phyloP scores from a whole-genome alignment of 75 land plant species.

The Pinus tabuliformis region DNA sequence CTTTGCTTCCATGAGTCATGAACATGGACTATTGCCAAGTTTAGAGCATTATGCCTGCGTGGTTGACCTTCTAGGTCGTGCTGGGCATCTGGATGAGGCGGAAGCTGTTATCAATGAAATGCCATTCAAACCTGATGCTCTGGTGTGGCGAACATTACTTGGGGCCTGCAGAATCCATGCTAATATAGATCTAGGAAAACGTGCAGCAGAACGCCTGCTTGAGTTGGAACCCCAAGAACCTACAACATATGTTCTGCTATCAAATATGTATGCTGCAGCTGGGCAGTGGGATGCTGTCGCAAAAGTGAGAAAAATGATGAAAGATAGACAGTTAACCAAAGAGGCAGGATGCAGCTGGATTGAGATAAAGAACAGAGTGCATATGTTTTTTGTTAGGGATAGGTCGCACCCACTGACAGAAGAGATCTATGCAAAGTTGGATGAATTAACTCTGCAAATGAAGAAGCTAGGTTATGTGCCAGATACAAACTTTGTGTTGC shows the following conservation, averaged over 20 bases:
- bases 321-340: constrained; percentile 3
- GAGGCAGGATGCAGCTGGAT: constrained; percentile 17
- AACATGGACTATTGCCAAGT: constrained; percentile 4
- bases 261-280: constrained; percentile 13
- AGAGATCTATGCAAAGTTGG: constrained; percentile 4
- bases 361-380: constrained; percentile 15
- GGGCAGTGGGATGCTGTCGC: constrained; percentile 13
- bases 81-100: constrained; percentile 17
- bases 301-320: constrained; percentile 8
- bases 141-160: constrained; percentile 17
- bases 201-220: constrained; percentile 17
- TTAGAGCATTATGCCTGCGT: constrained; percentile 17
- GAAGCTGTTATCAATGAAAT: constrained; percentile 9
- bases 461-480: not conserved
- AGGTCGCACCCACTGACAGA: not conserved
- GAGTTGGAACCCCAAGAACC: constrained; percentile 15
- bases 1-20: not conserved
- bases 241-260: constrained; percentile 8
- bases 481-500: not conserved
- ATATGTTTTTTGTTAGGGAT: constrained; percentile 10
- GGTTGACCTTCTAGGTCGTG: constrained; percentile 26
- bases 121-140: constrained; percentile 19
- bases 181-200: constrained; percentile 15
- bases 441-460: not conserved
- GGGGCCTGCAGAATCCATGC: constrained; percentile 19